Percentiles rank a stretch among this genome's conserved stretches.
Conservation (phyloP, 352 stramenopile genomes). For the Phytophthora crassamura region DNA sequence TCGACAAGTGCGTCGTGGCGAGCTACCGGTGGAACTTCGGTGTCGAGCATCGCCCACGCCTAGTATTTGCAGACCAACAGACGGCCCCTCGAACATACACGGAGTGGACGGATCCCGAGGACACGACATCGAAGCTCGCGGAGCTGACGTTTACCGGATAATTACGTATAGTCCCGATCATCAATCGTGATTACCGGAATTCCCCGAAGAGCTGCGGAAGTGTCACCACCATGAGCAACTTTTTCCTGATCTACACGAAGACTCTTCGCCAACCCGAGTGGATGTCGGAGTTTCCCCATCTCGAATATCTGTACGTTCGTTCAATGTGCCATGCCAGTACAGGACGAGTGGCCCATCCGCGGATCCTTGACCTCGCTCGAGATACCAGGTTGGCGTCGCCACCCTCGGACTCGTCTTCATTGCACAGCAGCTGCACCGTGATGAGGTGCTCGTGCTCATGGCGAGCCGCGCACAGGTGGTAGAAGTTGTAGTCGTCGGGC, state of each 20-base stretch:
- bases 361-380: slow-evolving; percentile 74
- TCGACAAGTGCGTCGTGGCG: slow-evolving; percentile 47
- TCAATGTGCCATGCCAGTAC: no score
- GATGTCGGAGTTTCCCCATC: slow-evolving; percentile 31
- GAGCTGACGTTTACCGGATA: slow-evolving; percentile 41
- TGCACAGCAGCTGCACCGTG: slow-evolving; percentile 60
- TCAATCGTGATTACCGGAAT: slow-evolving; percentile 44
- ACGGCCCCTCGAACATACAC: slow-evolving; percentile 34
- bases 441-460: slow-evolving; percentile 84
- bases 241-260: slow-evolving; percentile 49
- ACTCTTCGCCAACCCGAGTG: slow-evolving; percentile 30
- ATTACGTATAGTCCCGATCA: slow-evolving; percentile 51
- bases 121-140: slow-evolving; percentile 34
- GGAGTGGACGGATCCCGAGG: slow-evolving; percentile 46
- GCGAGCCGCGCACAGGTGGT: slow-evolving; percentile 75
- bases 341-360: slow-evolving; percentile 61
- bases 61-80: slow-evolving; percentile 48
- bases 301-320: slow-evolving; percentile 46
- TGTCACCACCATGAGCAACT: slow-evolving; percentile 43
- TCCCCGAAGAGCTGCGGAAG: slow-evolving; percentile 40
- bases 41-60: slow-evolving; percentile 41
- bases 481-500: slow-evolving; percentile 66
- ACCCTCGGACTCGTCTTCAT: slow-evolving; percentile 18
- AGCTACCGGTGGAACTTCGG: slow-evolving; percentile 54
- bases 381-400: slow-evolving; percentile 71